These are phyloP conservation scores for Leishmania martiniquensis DNA, from an alignment of 208 protist genomes.

Conservation along the genomic window DNA sequence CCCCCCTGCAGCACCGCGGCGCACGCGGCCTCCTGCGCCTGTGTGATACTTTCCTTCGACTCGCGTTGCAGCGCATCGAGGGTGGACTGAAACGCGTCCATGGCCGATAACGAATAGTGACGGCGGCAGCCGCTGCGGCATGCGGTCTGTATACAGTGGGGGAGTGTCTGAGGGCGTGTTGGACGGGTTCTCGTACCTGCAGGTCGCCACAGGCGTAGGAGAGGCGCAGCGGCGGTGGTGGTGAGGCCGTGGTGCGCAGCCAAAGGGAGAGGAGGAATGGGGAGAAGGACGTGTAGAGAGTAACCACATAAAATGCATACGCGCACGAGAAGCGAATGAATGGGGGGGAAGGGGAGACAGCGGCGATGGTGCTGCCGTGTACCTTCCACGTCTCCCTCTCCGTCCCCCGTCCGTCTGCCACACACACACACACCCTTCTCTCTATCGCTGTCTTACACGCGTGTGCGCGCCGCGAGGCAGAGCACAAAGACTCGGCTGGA, in stretches of 20 bases:
- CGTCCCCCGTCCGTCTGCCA: background rate
- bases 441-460: background rate
- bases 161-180: background rate
- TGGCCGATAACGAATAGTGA: constrained; percentile 8
- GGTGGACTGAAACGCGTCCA: constrained; percentile 56
- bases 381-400: background rate
- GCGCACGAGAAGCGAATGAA: background rate
- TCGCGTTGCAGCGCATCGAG: constrained; percentile 61
- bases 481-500: background rate
- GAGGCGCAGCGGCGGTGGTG: background rate
- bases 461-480: background rate
- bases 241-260: background rate
- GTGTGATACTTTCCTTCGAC: constrained; percentile 73
- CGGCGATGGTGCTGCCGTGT: background rate
- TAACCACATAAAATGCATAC: background rate
- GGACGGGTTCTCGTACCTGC: background rate
- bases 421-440: background rate
- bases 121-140: background rate
- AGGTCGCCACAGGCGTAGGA: background rate
- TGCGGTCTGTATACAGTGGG: background rate
- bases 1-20: constrained; percentile 34
- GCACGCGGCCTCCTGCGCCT: constrained; percentile 29
- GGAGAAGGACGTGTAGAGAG: background rate
- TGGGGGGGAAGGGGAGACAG: background rate
- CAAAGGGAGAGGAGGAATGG: background rate